Conservation (phyloP, 768 basidiomycete genomes). For the Xerocomus potaroensis region DNA sequence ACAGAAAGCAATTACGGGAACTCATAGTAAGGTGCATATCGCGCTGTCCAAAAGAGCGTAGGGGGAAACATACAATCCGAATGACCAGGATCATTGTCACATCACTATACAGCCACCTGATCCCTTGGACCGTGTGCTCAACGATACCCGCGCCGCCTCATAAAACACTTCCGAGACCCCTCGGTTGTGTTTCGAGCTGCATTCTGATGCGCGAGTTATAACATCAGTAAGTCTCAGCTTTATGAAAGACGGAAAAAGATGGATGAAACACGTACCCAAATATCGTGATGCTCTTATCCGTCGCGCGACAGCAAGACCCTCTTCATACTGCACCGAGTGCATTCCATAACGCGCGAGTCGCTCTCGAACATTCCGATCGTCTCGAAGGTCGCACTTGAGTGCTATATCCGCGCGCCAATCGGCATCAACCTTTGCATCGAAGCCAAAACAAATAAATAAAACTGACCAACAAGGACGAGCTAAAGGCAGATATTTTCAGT, state of each 20-base stretch:
- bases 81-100: conserved; percentile 34
- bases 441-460: no score
- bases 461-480: conserved; percentile 87
- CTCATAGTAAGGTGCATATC: conserved; percentile 20
- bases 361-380: conserved; percentile 70
- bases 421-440: neutral
- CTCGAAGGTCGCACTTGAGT: conserved; percentile 92
- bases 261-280: conserved; percentile 57
- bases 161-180: conserved; percentile 92
- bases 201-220: conserved; percentile 58
- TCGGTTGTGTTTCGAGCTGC: conserved; percentile 95
- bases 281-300: conserved; percentile 93
- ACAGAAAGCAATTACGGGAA: conserved; percentile 18
- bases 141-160: conserved; percentile 83
- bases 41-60: conserved; percentile 3
- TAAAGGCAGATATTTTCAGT: conserved; percentile 26
- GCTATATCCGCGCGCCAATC: conserved; percentile 43
- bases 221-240: no score
- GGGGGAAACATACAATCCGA: conserved; percentile 1
- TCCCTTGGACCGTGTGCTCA: conserved; percentile 70
- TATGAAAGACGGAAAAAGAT: no score
- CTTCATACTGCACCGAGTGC: conserved; percentile 85
- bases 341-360: conserved; percentile 65
- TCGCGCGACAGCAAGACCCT: conserved; percentile 82
- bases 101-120: conserved; percentile 55